Evolutionary conservation across 1,284 basidiomycete species (phyloP), one percentile per base, ranked within the genome.

Genomic region (Dichomitus squalens): DNA sequence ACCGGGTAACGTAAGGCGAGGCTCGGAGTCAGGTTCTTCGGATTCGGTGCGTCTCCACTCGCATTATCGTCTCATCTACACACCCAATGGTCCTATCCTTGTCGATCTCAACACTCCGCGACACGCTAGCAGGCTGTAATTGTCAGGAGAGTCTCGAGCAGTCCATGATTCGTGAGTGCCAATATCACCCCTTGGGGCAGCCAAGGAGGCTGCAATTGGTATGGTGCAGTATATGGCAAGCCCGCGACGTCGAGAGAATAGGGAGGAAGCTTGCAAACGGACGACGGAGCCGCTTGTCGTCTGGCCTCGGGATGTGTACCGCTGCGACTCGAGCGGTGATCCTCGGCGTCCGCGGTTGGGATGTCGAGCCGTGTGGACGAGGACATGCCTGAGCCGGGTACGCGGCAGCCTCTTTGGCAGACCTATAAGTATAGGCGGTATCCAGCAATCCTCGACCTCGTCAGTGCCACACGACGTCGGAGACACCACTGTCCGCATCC

Each of bases 311-410:
- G 27, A 29, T 4, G 9, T 29, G 31, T 11, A 21, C 44, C 40
- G 41, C 41, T 8, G 21, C n/a, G n/a, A 44, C 44, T 18, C 25
- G 27, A 47, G 44, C 49, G 49, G 52, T 60, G 62, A 64, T 64
- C 62, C 62, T 60, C 58, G 62, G 59, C 29, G 31, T 64, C 62
- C 62, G 62, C 62, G 62, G 62, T 54, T 55, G 27, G 36, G 27
- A 33, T 47, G 49, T 21, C 49, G 41, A 53, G 48, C 57, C 41
- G 44, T 49, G 50, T 56, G 58, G 39, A 51, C 47, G 51, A 52
- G 52, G 52, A 40, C 43, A 16, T 38, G 49, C 53, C 40, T 36
- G 35, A 50, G 49, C 47, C 57, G 57, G 60, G 18, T 52, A 55
- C 44, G 52, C 55, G 55, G 53, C 55, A 33, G 33, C 49, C 43